A percentile compares a stretch with the other conserved stretches of the same genome.
Evolutionary conservation across 257 asterid genomes (phyloP).

Genomic region (Penstemon barbatus): DNA sequence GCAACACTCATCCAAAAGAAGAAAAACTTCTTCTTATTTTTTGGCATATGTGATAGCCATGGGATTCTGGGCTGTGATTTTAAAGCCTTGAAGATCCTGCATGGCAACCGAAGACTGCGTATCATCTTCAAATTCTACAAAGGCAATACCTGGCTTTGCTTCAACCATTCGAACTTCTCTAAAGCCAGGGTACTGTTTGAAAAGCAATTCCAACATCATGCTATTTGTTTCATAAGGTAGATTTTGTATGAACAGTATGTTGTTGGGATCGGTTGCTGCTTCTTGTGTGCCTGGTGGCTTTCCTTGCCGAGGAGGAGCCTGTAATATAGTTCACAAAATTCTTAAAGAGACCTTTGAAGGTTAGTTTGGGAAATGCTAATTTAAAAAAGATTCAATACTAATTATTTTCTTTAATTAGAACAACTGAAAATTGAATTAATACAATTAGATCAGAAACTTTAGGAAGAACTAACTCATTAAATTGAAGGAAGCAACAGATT

Average conservation of each 20-base stretch:
- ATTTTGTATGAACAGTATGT: slow-evolving; percentile 80
- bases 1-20: not conserved
- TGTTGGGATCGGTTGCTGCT: slow-evolving; percentile 73
- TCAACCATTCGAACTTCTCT: slow-evolving; percentile 95
- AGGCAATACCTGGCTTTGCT: slow-evolving; percentile 96
- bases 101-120: slow-evolving; percentile 84
- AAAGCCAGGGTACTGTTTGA: slow-evolving; percentile 93
- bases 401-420: no score
- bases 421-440: no score
- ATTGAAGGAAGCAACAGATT: not conserved
- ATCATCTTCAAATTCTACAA: slow-evolving; percentile 91
- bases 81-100: slow-evolving; percentile 99
- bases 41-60: slow-evolving; percentile 91
- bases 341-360: not conserved
- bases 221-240: slow-evolving; percentile 86
- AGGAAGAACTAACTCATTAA: not conserved
- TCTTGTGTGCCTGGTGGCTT: slow-evolving; percentile 59
- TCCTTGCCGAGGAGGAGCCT: slow-evolving; percentile 71
- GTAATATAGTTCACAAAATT: slow-evolving; percentile 26
- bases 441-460: not conserved
- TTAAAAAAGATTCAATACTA: no score
- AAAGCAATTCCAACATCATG: slow-evolving; percentile 92
- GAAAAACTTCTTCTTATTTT: slow-evolving; percentile 38
- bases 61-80: slow-evolving; percentile 82
- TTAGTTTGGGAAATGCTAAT: not conserved